Percentiles rank a stretch among this genome's conserved stretches.
Conservation (phyloP, 805 yeast species). For the Saturnispora kantuleensis region DNA sequence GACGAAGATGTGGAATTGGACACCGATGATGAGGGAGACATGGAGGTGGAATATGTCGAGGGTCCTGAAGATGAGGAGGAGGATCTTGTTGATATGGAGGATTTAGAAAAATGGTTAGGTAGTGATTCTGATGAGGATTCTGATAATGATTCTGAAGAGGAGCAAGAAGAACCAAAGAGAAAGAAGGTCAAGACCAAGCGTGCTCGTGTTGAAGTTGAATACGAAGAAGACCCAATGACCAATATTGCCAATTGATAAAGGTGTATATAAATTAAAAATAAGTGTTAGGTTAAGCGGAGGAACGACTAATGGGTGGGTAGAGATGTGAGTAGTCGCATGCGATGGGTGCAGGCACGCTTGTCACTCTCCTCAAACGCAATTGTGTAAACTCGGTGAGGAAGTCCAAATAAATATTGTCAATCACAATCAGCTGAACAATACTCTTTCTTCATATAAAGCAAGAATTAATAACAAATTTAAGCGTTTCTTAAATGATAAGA, state of each 20-base stretch:
- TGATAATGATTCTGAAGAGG: slow-evolving; percentile 21
- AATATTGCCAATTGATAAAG: slow-evolving; percentile 17
- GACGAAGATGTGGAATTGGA: slow-evolving; percentile 50
- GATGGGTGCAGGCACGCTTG: no score
- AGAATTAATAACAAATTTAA: no score
- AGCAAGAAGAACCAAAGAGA: slow-evolving; percentile 32
- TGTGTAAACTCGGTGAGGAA: no score
- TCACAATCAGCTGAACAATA: no score
- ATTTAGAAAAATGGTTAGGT: slow-evolving; percentile 76
- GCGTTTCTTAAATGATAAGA: no score
- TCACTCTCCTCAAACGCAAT: no score
- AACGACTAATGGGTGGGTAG: no score
- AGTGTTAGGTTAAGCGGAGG: no score
- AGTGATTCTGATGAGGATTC: slow-evolving; percentile 28
- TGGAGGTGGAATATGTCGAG: slow-evolving; percentile 81
- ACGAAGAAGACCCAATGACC: slow-evolving; percentile 40
- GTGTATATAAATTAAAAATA: background rate
- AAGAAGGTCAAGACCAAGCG: slow-evolving; percentile 52
- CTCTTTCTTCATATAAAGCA: no score
- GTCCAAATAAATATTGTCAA: no score
- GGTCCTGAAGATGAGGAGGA: slow-evolving; percentile 87
- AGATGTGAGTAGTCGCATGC: no score
- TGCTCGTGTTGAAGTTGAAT: slow-evolving; percentile 64
- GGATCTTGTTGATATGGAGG: slow-evolving; percentile 87
- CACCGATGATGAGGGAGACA: slow-evolving; percentile 53